phyloP scores from a whole-genome alignment of 2,329 filamentous ascomycete species.

The Pseudogymnoascus sp. region DNA sequence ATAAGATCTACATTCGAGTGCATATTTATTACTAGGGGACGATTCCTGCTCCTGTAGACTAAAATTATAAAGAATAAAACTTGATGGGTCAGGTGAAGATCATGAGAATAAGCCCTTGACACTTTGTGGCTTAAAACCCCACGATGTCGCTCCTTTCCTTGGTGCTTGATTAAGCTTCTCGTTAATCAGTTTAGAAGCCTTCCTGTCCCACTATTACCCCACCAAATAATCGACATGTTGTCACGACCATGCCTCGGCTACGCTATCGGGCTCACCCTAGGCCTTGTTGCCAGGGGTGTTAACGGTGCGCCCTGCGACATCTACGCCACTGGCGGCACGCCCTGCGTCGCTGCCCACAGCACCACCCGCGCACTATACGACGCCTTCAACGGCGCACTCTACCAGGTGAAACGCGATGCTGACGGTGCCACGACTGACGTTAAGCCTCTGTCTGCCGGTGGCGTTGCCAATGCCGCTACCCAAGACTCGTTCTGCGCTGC shows the following conservation, averaged over 20 bases:
- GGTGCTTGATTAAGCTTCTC: conserved; percentile 13
- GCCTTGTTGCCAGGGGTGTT: conserved; percentile 33
- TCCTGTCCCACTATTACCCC: conserved; percentile 7
- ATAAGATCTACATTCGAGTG: neutral
- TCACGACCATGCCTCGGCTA: conserved; percentile 17
- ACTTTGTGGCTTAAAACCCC: neutral
- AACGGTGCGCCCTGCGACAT: conserved; percentile 53
- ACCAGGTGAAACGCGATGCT: conserved; percentile 51
- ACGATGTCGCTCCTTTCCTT: conserved; percentile 2
- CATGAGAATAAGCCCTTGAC: conserved; percentile 5
- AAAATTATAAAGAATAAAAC: conserved; percentile 13
- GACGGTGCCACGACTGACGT: conserved; percentile 25
- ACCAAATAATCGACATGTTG: conserved; percentile 16
- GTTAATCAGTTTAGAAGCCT: conserved; percentile 6
- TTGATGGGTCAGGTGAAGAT: conserved; percentile 16
- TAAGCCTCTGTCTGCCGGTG: conserved; percentile 47
- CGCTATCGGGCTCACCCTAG: conserved; percentile 26
- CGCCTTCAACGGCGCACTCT: conserved; percentile 45
- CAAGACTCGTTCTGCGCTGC: conserved; percentile 56
- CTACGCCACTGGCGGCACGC: conserved; percentile 48
- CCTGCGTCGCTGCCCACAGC: conserved; percentile 56
- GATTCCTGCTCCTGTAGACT: conserved; percentile 1
- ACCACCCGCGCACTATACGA: conserved; percentile 56
- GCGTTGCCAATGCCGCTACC: conserved; percentile 53
- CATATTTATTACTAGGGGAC: conserved; percentile 18